Evolutionary conservation across 208 protist genomes (phyloP).

Genomic region (Trypanosoma platydactyli): DNA sequence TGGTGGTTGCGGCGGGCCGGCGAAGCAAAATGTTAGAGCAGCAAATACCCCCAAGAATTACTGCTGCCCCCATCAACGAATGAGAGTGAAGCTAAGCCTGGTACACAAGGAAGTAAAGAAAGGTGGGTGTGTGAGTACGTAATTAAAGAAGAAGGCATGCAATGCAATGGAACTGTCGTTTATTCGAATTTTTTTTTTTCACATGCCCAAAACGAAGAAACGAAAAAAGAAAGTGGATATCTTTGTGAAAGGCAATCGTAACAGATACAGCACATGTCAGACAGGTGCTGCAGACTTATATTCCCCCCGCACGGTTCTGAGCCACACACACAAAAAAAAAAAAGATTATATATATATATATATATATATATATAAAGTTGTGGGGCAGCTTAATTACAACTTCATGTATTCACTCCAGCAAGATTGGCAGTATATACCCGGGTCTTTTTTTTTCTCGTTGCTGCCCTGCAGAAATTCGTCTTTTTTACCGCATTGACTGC

Average conservation of each 20-base stretch:
- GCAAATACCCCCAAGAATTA: too few relatives aligned
- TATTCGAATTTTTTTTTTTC: too few relatives aligned
- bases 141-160: too few relatives aligned
- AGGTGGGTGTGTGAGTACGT: neutral
- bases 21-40: too few relatives aligned
- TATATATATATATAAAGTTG: neutral
- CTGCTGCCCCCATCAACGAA: too few relatives aligned
- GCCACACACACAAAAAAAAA: constrained; percentile 1
- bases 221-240: constrained; percentile 3
- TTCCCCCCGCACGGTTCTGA: too few relatives aligned
- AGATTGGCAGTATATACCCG: constrained; percentile 19
- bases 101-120: too few relatives aligned
- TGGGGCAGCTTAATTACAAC: neutral
- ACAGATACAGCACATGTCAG: too few relatives aligned
- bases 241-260: constrained; percentile 11
- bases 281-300: too few relatives aligned
- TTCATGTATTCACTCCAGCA: constrained; percentile 25
- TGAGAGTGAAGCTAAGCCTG: too few relatives aligned
- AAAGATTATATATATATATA: neutral
- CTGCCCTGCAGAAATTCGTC: neutral
- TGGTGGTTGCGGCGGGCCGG: too few relatives aligned
- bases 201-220: constrained; percentile 17
- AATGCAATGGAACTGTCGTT: too few relatives aligned
- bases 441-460: neutral
- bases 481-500: constrained; percentile 7